phyloP scores from a whole-genome alignment of 257 asterid species.

The Gynochthodes officinalis region DNA sequence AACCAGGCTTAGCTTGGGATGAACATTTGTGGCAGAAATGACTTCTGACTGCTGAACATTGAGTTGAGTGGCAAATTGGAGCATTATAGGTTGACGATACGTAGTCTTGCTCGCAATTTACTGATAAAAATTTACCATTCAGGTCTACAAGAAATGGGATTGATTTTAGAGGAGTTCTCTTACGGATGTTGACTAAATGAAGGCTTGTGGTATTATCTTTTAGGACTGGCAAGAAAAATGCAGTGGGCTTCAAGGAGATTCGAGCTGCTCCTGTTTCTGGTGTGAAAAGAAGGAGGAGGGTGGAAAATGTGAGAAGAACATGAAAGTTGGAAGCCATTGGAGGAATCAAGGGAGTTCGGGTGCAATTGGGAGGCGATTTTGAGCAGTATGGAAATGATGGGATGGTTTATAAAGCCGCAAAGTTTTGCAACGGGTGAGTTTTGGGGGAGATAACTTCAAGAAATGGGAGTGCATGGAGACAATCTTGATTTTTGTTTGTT shows the following conservation, averaged over 20 bases:
- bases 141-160: slow-evolving; percentile 43
- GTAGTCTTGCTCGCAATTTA: slow-evolving; percentile 29
- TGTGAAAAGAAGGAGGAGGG: slow-evolving; percentile 4
- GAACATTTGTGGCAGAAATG: slow-evolving; percentile 42
- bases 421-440: neutral
- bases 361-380: neutral
- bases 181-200: slow-evolving; percentile 30
- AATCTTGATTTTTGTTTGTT: slow-evolving; percentile 6
- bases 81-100: slow-evolving; percentile 40
- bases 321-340: slow-evolving; percentile 12
- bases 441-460: neutral
- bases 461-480: neutral
- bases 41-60: slow-evolving; percentile 17
- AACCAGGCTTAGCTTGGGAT: slow-evolving; percentile 31
- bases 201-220: slow-evolving; percentile 38
- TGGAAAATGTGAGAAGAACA: neutral
- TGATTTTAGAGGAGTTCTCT: slow-evolving; percentile 32
- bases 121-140: slow-evolving; percentile 32
- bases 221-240: slow-evolving; percentile 26
- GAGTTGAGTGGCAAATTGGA: slow-evolving; percentile 15
- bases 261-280: slow-evolving; percentile 1
- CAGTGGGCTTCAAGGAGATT: slow-evolving; percentile 26
- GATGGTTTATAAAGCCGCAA: neutral
- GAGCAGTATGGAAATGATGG: neutral
- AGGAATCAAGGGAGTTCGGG: neutral